These are phyloP conservation scores for Dendrocalamus latiflorus DNA, from an alignment of 202 grass and related monocot species.

Conservation along the genomic window DNA sequence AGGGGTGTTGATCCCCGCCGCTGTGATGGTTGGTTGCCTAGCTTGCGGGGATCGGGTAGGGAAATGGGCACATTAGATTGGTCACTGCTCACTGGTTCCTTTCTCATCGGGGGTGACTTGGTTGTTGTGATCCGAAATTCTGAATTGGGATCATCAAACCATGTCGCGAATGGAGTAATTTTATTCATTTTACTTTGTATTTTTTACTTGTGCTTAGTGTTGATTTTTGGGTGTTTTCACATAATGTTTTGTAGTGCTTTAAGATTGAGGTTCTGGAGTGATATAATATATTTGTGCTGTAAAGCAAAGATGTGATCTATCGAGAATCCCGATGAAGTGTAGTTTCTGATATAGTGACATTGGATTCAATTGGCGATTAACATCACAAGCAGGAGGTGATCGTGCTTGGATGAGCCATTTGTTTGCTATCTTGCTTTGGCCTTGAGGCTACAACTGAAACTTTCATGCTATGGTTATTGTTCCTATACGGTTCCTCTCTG, in stretches of 20 bases:
- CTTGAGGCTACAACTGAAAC: neutral
- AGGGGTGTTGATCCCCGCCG: too few relatives aligned
- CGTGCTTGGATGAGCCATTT: neutral
- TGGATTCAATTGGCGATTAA: neutral
- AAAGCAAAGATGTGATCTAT: neutral
- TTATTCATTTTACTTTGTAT: neutral
- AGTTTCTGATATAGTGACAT: neutral
- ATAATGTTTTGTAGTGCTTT: neutral
- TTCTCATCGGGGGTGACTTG: neutral
- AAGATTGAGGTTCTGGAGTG: neutral
- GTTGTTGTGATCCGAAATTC: neutral
- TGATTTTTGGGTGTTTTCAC: neutral
- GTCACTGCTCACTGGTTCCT: neutral
- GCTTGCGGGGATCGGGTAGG: neutral
- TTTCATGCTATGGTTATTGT: neutral
- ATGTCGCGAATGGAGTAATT: neutral
- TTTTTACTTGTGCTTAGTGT: neutral
- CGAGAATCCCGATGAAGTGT: neutral
- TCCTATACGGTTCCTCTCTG: neutral
- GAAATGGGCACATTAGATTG: neutral
- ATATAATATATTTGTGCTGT: neutral
- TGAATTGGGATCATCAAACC: neutral
- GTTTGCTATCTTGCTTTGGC: neutral
- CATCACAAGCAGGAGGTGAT: neutral
- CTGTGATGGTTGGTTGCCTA: neutral